A percentile compares a stretch with the other conserved stretches of the same genome.
These are phyloP conservation scores for Fusarium sp. DNA, from an alignment of 2,329 filamentous ascomycete species.

Conservation along the genomic window DNA sequence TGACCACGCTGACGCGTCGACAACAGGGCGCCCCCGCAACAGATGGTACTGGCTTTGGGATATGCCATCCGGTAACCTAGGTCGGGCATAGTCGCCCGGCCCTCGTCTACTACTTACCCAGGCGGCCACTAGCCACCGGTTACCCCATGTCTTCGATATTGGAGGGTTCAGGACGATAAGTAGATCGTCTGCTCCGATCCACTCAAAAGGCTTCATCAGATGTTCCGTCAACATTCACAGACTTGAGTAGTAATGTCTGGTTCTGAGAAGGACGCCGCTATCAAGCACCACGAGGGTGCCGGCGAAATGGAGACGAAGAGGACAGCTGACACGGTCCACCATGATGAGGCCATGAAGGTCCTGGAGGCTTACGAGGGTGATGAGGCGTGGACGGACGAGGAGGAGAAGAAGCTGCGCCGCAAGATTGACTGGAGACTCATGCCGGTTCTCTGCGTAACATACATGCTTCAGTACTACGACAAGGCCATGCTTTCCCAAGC, in stretches of 20 bases:
- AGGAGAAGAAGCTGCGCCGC: slow-evolving; percentile 53
- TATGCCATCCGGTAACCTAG: slow-evolving; percentile 16
- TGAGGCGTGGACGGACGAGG: slow-evolving; percentile 52
- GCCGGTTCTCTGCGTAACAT: slow-evolving; percentile 57
- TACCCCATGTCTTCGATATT: slow-evolving; percentile 15
- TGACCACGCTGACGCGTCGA: too few species aligned
- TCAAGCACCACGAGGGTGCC: slow-evolving; percentile 17
- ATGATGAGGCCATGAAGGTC: slow-evolving; percentile 50
- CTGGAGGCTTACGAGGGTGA: slow-evolving; percentile 54
- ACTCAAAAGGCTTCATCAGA: neutral
- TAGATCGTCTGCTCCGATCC: slow-evolving; percentile 9
- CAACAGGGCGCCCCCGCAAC: too few species aligned
- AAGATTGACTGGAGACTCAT: slow-evolving; percentile 48
- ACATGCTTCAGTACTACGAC: slow-evolving; percentile 59
- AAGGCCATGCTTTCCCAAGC: slow-evolving; percentile 64
- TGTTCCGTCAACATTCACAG: neutral
- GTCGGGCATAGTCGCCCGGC: slow-evolving; percentile 16
- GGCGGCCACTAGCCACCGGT: slow-evolving; percentile 11
- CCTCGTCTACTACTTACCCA: neutral
- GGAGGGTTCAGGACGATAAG: slow-evolving; percentile 23
- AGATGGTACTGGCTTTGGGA: slow-evolving; percentile 7
- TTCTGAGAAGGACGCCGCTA: slow-evolving; percentile 29
- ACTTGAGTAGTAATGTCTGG: slow-evolving; percentile 23
- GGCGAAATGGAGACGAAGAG: slow-evolving; percentile 2
- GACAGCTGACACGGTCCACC: slow-evolving; percentile 34